Evolutionary conservation across 2,329 filamentous ascomycete species (phyloP).

Genomic region (Epichloe coenophiala): DNA sequence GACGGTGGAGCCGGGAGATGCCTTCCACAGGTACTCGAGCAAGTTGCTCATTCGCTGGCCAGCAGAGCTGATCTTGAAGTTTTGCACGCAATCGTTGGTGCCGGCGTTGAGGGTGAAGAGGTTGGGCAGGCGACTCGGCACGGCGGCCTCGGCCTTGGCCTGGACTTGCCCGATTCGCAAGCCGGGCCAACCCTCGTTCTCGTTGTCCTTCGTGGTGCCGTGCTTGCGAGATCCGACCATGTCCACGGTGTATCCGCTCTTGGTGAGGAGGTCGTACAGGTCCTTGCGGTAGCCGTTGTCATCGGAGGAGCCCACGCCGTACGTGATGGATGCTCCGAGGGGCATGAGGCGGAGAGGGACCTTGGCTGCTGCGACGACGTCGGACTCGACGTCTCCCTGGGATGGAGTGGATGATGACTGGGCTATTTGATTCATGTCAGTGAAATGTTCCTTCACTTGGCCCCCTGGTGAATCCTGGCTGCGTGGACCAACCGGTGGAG

Average conservation of each 20-base stretch:
- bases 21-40: conserved; percentile 20
- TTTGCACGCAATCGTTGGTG: conserved; percentile 28
- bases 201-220: conserved; percentile 27
- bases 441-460: neutral
- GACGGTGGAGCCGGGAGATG: conserved; percentile 20
- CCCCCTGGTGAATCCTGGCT: neutral
- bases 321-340: conserved; percentile 30
- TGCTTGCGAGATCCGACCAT: conserved; percentile 18
- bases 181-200: conserved; percentile 32
- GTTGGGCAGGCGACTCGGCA: conserved; percentile 23
- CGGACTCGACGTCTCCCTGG: neutral
- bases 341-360: conserved; percentile 28
- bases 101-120: conserved; percentile 28
- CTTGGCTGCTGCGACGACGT: conserved; percentile 6
- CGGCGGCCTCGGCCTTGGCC: conserved; percentile 18
- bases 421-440: neutral
- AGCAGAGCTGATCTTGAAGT: conserved; percentile 16
- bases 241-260: conserved; percentile 18
- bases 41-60: conserved; percentile 21
- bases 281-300: conserved; percentile 26
- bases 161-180: conserved; percentile 26
- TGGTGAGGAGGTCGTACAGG: conserved; percentile 18
- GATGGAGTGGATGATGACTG: neutral
- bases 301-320: conserved; percentile 20
- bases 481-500: conserved; percentile 5